Percentiles rank a stretch among this genome's conserved stretches.
Evolutionary conservation across 169 alveolate species (phyloP).

Genomic region (Cryptosporidium xiaoi): DNA sequence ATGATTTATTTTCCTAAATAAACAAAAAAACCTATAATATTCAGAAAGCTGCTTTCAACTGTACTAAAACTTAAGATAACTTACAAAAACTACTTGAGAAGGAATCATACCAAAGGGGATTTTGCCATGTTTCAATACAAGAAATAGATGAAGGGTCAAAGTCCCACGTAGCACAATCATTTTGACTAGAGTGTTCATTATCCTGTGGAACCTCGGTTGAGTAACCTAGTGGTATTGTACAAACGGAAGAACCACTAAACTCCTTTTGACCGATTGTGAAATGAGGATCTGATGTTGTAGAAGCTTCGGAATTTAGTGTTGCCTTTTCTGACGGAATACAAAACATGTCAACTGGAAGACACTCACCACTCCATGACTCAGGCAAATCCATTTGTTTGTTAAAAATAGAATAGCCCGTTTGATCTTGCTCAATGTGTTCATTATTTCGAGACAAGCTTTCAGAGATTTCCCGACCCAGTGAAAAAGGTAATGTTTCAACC

Average conservation of each 20-base stretch:
- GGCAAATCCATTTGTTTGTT: constrained; percentile 10
- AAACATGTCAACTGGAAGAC: constrained; percentile 51
- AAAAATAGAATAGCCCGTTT: constrained; percentile 14
- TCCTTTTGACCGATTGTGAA: constrained; percentile 43
- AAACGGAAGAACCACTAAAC: constrained; percentile 18
- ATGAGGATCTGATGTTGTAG: constrained; percentile 13
- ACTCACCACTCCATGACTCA: constrained; percentile 61
- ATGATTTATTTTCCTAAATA: background rate
- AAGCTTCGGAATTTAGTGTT: constrained; percentile 31
- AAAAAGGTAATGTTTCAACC: constrained; percentile 16
- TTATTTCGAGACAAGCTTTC: constrained; percentile 39
- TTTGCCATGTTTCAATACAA: constrained; percentile 71
- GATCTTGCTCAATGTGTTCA: constrained; percentile 37
- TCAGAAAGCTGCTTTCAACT: background rate
- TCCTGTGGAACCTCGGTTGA: constrained; percentile 29
- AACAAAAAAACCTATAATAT: background rate
- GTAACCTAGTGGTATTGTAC: constrained; percentile 13
- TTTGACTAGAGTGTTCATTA: constrained; percentile 53
- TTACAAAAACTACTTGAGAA: constrained; percentile 56
- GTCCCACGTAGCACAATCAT: constrained; percentile 70
- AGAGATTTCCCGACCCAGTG: constrained; percentile 15
- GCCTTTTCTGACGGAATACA: constrained; percentile 38
- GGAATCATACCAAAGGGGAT: constrained; percentile 61
- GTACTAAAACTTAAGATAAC: constrained; percentile 19
- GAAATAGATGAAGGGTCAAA: constrained; percentile 53